These are phyloP conservation scores for Triticum aestivum DNA, from an alignment of 176 grass and related monocot genomes.

Conservation along the genomic window IWGSC_CS_RefSeq_v2.1 NC_057808.1:379295549-379296048, in stretches of 20 bases:
- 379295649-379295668: conserved; percentile 67
- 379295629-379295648: conserved; percentile 66
- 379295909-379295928: conserved; percentile 34
- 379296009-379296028: not conserved
- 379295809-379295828: not conserved
- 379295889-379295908: conserved; percentile 39
- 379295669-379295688: conserved; percentile 54
- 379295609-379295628: conserved; percentile 67
- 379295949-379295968: conserved; percentile 35
- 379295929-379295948: conserved; percentile 20
- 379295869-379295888: not conserved
- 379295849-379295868: not conserved
- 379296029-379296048: not conserved
- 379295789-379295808: not conserved
- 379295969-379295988: conserved; percentile 5
- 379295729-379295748: not conserved
- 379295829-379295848: not conserved
- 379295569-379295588: conserved; percentile 84
- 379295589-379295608: conserved; percentile 64
- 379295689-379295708: not conserved
- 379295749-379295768: conserved; percentile 15
- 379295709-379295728: no score
- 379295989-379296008: not conserved
- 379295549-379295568: conserved; percentile 65
- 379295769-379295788: conserved; percentile 12